Conservation (phyloP, 768 basidiomycete species). For the Udeniomyces megalosporus region DNA sequence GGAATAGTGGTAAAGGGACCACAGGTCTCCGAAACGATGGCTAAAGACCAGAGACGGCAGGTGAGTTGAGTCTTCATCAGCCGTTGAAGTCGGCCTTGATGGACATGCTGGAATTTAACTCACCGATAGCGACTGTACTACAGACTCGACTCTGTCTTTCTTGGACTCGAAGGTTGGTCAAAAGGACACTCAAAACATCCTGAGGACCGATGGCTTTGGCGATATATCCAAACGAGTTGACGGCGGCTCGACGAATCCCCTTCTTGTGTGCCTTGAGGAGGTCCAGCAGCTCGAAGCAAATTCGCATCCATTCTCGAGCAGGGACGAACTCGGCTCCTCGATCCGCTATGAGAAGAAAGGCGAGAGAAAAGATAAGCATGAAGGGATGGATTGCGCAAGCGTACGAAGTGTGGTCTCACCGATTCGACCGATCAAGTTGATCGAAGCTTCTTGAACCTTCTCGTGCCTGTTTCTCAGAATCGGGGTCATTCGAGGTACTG, state of each 20-base stretch:
- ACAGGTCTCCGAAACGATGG: conserved; percentile 36
- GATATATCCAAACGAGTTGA: conserved; percentile 99
- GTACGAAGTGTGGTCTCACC: conserved; percentile 28
- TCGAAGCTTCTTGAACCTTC: conserved; percentile 97
- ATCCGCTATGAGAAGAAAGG: conserved; percentile 44
- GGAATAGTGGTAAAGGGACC: conserved; percentile 86
- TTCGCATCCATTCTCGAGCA: conserved; percentile 99
- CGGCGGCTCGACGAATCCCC: conserved; percentile 92
- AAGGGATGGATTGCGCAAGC: neutral
- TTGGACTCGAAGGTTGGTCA: conserved; percentile 94
- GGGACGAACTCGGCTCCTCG: conserved; percentile 98
- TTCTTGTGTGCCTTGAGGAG: conserved; percentile 98
- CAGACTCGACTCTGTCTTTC: conserved; percentile 98
- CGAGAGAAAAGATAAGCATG: conserved; percentile 8
- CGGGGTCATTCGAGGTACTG: conserved; percentile 99
- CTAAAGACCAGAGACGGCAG: conserved; percentile 25
- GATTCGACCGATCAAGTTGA: conserved; percentile 98
- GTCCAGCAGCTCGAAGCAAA: conserved; percentile 94
- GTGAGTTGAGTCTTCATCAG: too few species aligned
- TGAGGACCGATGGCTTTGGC: conserved; percentile 98
- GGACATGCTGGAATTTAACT: conserved; percentile 17
- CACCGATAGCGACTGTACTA: conserved; percentile 86
- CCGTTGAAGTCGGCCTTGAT: too few species aligned
- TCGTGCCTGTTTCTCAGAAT: conserved; percentile 97
- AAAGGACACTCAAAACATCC: conserved; percentile 83